Percentiles rank a stretch among this genome's conserved stretches.
Evolutionary conservation across 2,329 filamentous ascomycete species (phyloP).

Genomic region (Thermothelomyces thermophilus): DNA sequence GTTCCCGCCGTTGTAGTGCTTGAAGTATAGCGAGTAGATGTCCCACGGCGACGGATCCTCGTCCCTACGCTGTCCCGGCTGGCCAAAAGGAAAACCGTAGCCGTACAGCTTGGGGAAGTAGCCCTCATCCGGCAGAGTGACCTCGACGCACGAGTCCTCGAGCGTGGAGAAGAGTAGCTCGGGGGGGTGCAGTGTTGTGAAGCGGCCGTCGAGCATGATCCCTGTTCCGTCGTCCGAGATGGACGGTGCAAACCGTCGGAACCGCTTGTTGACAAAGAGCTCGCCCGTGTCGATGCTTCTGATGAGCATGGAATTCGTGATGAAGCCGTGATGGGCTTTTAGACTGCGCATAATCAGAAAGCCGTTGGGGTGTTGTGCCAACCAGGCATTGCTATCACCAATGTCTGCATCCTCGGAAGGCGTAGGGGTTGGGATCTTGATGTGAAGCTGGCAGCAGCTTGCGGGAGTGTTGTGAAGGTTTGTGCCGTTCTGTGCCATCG

Average conservation of each 20-base stretch:
- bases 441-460: neutral
- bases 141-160: no score
- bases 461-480: neutral
- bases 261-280: slow-evolving; percentile 9
- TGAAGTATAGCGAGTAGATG: slow-evolving; percentile 13
- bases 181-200: no score
- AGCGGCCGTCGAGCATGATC: no score
- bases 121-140: no score
- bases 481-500: neutral
- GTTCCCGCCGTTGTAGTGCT: slow-evolving; percentile 12
- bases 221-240: neutral
- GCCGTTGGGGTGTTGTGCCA: slow-evolving; percentile 1
- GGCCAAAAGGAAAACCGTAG: no score
- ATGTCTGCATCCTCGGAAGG: no score
- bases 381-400: slow-evolving; percentile 7
- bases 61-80: no score
- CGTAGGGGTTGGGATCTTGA: neutral
- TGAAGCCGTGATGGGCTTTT: no score
- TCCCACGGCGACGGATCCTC: neutral
- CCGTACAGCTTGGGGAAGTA: no score
- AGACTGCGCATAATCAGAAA: slow-evolving; percentile 9
- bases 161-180: no score
- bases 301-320: no score
- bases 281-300: slow-evolving; percentile 7
- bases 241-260: neutral